These are phyloP conservation scores for Ustilago nuda DNA, from an alignment of 1,284 basidiomycete genomes.

Conservation along the genomic window DNA sequence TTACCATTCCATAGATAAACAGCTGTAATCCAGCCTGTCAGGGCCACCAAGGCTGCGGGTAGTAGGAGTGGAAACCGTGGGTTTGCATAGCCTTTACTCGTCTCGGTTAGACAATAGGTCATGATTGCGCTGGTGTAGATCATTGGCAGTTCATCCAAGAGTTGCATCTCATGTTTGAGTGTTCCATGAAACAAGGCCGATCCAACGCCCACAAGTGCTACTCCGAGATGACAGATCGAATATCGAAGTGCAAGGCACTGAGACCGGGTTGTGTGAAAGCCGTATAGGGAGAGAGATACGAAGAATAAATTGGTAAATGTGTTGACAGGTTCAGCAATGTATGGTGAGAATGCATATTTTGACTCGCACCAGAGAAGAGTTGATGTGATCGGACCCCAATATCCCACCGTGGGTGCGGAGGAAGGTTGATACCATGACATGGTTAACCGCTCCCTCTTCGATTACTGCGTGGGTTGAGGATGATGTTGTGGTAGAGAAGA, in stretches of 20 bases:
- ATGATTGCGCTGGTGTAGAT: constrained; percentile 62
- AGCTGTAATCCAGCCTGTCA: constrained; percentile 49
- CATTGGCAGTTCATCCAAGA: constrained; percentile 69
- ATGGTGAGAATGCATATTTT: constrained; percentile 61
- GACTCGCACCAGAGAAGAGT: constrained; percentile 66
- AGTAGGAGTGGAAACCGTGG: constrained; percentile 40
- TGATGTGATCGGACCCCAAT: constrained; percentile 64
- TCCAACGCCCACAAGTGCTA: constrained; percentile 59
- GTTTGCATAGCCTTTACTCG: constrained; percentile 35
- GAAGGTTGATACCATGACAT: constrained; percentile 46
- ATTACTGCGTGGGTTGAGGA: no score
- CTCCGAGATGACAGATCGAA: constrained; percentile 54
- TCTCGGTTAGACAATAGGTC: constrained; percentile 62
- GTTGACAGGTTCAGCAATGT: constrained; percentile 65
- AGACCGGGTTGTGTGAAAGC: constrained; percentile 36
- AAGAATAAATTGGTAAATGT: constrained; percentile 71
- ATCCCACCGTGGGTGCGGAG: constrained; percentile 34
- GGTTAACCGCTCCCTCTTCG: neutral
- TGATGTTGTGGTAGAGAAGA: no score
- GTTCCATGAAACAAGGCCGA: constrained; percentile 66
- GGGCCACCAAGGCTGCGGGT: constrained; percentile 37
- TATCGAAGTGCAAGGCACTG: constrained; percentile 55
- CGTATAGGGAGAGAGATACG: constrained; percentile 70
- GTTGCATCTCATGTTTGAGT: constrained; percentile 62
- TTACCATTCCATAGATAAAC: constrained; percentile 71